Evolutionary conservation across 176 grass and related monocot species (phyloP), one percentile per base, ranked within the genome.

Genomic region (Eragrostis nindensis): DNA sequence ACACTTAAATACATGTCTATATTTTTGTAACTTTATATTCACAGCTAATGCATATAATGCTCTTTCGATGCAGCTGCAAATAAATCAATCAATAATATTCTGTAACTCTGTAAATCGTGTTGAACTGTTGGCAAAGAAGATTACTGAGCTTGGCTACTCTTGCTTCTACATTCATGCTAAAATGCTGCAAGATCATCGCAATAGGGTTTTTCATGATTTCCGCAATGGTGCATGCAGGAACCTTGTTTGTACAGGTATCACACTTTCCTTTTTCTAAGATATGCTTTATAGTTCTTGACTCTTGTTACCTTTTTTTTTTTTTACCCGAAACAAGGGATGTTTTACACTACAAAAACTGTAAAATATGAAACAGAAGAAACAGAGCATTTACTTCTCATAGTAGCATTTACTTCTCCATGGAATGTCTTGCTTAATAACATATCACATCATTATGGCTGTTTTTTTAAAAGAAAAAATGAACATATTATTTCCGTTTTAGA

Each of bases 101-200:
- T 97, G 92, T 57, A 94, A 97, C 66, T 97, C 94, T 11, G 94
- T 97, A 80, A 97, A 97, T 74, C 94, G 94, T 79, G 94, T 97
- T 62, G 94, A 94, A 72, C 76, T 97, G 40, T 81, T 97, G 83
- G 94, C 92, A 3, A 97, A 94, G 92, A 97, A 97, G 82, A 97
- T 97, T 69, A 97, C 94, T 2, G 94, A 94, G 83, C 85, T 98
- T 30, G 87, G 92, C 57, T 98, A 98, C 70, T 98, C 95, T 24
- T 98, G 95, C 80, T 98, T 98, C 71, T 98, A 98, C 63, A 98
- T 98, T 71, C 95, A 98, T 79, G 95, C 95, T 59, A 98, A 98
- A 90, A 98, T 98, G 95, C 62, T 98, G 77, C 95, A 98, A 89
- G 95, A 94, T 64, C 95, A 98, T 74, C 83, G 92, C 24, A 98